phyloP scores from a whole-genome alignment of 1,139 yeast genomes.

The Nakaseomyces delphensis region DNA sequence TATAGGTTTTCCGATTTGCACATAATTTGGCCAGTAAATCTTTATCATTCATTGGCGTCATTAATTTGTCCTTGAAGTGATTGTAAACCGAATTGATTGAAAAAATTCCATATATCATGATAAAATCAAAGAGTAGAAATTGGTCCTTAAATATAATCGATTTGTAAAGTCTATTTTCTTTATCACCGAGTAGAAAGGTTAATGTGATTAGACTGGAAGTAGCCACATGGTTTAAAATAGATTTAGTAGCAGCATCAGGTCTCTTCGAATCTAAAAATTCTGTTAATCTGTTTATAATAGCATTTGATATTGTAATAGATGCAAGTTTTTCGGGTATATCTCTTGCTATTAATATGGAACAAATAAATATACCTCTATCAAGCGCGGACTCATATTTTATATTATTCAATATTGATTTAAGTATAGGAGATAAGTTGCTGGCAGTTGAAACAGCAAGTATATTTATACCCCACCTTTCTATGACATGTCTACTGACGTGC shows the following conservation, averaged over 20 bases:
- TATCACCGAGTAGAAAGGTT: neutral
- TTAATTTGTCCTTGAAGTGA: neutral
- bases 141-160: slow-evolving; percentile 3
- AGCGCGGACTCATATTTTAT: neutral
- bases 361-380: neutral
- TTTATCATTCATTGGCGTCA: neutral
- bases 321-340: slow-evolving; percentile 2
- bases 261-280: neutral
- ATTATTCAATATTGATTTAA: neutral
- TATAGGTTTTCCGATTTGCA: slow-evolving; percentile 1
- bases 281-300: neutral
- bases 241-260: neutral
- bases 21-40: neutral
- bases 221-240: slow-evolving; percentile 1
- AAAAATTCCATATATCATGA: neutral
- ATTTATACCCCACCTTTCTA: neutral
- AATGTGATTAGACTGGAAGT: slow-evolving; percentile 1
- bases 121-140: neutral
- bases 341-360: neutral
- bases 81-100: slow-evolving; percentile 1
- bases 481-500: neutral
- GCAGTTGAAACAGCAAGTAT: neutral
- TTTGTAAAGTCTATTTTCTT: slow-evolving; percentile 3
- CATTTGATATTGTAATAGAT: neutral
- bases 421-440: neutral